These are phyloP conservation scores for Raphanus sativus DNA, from an alignment of 345 rosid species.

Conservation along the genomic window DNA sequence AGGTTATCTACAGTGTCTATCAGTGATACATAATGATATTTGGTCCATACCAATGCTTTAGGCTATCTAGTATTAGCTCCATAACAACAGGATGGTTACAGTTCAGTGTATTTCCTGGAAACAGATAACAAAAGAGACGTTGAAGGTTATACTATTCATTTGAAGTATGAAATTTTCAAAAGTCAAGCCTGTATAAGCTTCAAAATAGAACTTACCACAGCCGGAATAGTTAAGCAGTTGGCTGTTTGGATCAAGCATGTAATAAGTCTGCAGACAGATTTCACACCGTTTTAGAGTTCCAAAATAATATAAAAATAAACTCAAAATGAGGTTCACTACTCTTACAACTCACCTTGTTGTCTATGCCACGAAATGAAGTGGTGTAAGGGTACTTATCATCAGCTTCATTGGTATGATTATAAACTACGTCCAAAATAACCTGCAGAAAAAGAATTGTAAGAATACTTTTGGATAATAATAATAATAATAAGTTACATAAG, in stretches of 20 bases:
- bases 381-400: constrained; percentile 78
- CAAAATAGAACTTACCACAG: constrained; percentile 63
- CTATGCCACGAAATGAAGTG: constrained; percentile 95
- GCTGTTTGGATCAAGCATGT: constrained; percentile 73
- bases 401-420: constrained; percentile 94
- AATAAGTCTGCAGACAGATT: constrained; percentile 67
- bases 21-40: not conserved
- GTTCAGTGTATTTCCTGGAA: constrained; percentile 85
- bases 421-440: constrained; percentile 96
- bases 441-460: constrained; percentile 34
- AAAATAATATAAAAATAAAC: not conserved
- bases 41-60: constrained; percentile 75
- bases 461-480: not conserved
- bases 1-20: not conserved
- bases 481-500: constrained; percentile 4
- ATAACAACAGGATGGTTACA: constrained; percentile 92
- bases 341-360: constrained; percentile 63
- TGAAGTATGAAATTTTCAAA: constrained; percentile 7
- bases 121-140: constrained; percentile 27
- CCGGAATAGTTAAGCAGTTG: constrained; percentile 79
- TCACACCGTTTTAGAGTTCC: not conserved
- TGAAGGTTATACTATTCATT: constrained; percentile 7
- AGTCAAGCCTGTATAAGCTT: not conserved
- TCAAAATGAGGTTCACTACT: not conserved
- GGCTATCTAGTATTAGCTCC: constrained; percentile 87